Evolutionary conservation across 2,329 filamentous ascomycete species (phyloP).

Genomic region (Exophiala oligosperma): DNA sequence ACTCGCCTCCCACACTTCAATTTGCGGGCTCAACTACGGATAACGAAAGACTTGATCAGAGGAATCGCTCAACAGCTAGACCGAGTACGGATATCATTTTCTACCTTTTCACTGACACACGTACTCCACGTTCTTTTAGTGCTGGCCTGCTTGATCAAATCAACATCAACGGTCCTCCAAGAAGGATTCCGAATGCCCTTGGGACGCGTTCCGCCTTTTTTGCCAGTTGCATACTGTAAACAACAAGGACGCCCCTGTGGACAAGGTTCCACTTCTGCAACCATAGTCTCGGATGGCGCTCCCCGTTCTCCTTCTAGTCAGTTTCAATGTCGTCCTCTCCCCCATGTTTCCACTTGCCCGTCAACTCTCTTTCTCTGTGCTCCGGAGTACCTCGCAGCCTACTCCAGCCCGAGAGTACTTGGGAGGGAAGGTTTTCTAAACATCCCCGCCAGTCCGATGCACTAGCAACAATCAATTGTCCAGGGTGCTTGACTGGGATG

Average conservation of each 20-base stretch:
- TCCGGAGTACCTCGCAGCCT: too few species aligned
- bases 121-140: too few species aligned
- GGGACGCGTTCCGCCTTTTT: too few species aligned
- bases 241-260: background rate
- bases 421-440: background rate
- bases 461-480: background rate
- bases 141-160: too few species aligned
- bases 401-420: background rate
- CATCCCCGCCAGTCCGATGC: background rate
- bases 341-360: conserved; percentile 6
- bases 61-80: too few species aligned
- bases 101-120: too few species aligned
- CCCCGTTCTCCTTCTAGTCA: conserved; percentile 11
- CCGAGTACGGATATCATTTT: too few species aligned
- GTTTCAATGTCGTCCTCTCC: conserved; percentile 11
- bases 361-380: background rate
- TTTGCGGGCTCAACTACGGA: too few species aligned
- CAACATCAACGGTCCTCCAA: too few species aligned
- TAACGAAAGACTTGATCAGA: too few species aligned
- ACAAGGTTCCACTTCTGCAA: background rate
- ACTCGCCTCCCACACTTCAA: too few species aligned
- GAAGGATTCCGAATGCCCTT: too few species aligned
- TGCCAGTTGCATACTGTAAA: background rate
- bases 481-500: background rate
- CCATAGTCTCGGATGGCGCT: conserved; percentile 6